Conservation (phyloP, 2,329 filamentous ascomycete species). For the Paraphaeosphaeria minitans region DNA sequence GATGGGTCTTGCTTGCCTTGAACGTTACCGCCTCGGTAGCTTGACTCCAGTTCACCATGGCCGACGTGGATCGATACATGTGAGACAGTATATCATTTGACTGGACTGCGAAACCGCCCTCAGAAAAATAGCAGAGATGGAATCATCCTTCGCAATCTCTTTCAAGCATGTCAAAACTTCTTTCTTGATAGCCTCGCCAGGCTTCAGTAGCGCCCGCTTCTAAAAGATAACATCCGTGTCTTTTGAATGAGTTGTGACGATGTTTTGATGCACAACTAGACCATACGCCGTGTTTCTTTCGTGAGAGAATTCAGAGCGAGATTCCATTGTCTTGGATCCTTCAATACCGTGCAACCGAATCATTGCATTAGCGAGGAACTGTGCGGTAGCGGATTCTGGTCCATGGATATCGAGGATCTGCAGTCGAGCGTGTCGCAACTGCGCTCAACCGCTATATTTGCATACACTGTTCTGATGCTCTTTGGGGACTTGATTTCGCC, state of each 20-base stretch:
- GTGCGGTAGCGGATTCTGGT: neutral
- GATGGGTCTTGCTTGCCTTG: constrained; percentile 18
- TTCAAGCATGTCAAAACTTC: neutral
- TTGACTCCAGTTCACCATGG: constrained; percentile 16
- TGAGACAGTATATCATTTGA: constrained; percentile 4
- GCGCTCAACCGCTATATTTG: constrained; percentile 17
- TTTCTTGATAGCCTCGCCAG: neutral
- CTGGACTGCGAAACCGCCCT: neutral
- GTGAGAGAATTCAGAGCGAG: constrained; percentile 2
- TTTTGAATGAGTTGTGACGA: constrained; percentile 27
- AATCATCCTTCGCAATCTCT: neutral
- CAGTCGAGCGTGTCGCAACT: constrained; percentile 16
- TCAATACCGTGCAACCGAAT: constrained; percentile 7
- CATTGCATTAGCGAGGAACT: constrained; percentile 4
- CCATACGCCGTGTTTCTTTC: constrained; percentile 2
- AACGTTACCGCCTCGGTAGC: constrained; percentile 11
- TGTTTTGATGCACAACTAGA: constrained; percentile 20
- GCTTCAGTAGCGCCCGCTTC: neutral
- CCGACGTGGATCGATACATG: neutral
- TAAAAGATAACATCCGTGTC: constrained; percentile 9
- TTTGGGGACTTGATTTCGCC: constrained; percentile 5
- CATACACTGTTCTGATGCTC: constrained; percentile 1
- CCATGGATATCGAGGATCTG: constrained; percentile 15
- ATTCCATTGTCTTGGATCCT: neutral
- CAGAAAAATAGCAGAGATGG: too few relatives aligned